Evolutionary conservation across 139 green algal genomes (phyloP), one percentile per base, ranked within the genome.

Genomic region (Chlorella sp.): DNA sequence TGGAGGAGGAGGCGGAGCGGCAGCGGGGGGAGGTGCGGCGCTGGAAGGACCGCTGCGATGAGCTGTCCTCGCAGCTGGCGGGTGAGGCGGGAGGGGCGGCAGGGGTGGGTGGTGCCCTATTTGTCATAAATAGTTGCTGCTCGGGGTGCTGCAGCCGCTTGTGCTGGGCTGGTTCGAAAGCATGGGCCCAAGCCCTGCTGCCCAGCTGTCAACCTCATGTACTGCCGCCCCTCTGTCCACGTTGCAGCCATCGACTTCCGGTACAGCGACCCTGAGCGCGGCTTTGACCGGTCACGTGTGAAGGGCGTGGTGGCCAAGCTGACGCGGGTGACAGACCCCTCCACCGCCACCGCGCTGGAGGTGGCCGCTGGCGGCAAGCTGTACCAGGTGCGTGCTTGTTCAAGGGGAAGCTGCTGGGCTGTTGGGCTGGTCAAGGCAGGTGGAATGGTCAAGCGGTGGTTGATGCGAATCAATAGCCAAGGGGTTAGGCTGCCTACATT

Each of bases 281-380:
- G 84, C 69, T 96, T 97, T 88, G 91, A 96, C 81, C 85, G 85
- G 36, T 80, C 46, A 1, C 88, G 79, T 6, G 94, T 97, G 38
- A 97, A 96, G 88, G 96, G 96, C 54, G 84, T 96, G 85, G 90
- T 99, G 38, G 97, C 95, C 40, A 89, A 87, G 54, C 92, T 99
- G 43, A 91, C 99, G 34, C 82, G 73, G 3, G 91, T 99, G 43
- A 88, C 92, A 40, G 95, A 98, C 83, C 85, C 92, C 0, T 36
- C 86, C 20, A 82, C 89, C 46, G 86, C 89, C 24, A 94, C 93
- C 20, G 97, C 97, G 41, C 90, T 99, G 58, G 97, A 99, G 90
- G 97, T 99, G 48, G 95, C 93, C 7, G 97, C 96, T 1, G 97
- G 96, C 24, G 94, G 96, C 67, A 97, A 96, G 88, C 93, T 99